Conservation (phyloP, 768 basidiomycete species). For the Boletales sp. region DNA sequence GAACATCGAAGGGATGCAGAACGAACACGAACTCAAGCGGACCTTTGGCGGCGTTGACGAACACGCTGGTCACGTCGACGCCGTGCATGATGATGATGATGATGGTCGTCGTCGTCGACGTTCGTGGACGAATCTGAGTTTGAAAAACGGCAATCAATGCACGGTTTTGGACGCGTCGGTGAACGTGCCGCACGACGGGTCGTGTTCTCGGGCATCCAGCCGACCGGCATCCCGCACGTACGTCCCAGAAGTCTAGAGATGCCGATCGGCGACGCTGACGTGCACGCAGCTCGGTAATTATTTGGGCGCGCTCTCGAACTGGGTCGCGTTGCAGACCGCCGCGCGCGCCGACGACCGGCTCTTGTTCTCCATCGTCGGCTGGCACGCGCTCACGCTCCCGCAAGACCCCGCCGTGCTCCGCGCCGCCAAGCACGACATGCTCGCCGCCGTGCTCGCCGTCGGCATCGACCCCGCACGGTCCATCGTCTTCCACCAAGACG, state of each 20-base stretch:
- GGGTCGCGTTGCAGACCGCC: conserved; percentile 75
- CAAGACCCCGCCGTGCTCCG: conserved; percentile 69
- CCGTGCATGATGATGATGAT: conserved; percentile 17
- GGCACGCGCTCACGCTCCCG: conserved; percentile 92
- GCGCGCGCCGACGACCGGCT: conserved; percentile 57
- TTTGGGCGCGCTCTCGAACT: conserved; percentile 85
- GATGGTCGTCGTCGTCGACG: conserved; percentile 10
- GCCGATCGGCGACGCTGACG: conserved; percentile 7
- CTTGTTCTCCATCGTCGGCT: conserved; percentile 86
- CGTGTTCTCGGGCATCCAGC: conserved; percentile 91
- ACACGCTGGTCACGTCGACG: conserved; percentile 58
- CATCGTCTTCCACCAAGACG: conserved; percentile 83
- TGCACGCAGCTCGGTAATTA: conserved; percentile 80
- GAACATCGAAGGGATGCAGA: too few species aligned
- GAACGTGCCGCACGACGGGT: conserved; percentile 29
- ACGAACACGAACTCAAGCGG: too few species aligned
- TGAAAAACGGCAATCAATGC: conserved; percentile 20
- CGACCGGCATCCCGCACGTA: conserved; percentile 89
- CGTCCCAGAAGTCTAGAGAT: too few species aligned
- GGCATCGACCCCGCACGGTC: conserved; percentile 77
- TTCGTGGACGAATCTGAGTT: conserved; percentile 24
- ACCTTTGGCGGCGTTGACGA: conserved; percentile 64
- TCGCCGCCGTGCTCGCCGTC: conserved; percentile 79
- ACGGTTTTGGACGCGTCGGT: conserved; percentile 4
- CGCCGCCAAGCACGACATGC: conserved; percentile 65